Conservation (phyloP, 2,329 filamentous ascomycete species). For the Knoxdaviesia proteae region DNA sequence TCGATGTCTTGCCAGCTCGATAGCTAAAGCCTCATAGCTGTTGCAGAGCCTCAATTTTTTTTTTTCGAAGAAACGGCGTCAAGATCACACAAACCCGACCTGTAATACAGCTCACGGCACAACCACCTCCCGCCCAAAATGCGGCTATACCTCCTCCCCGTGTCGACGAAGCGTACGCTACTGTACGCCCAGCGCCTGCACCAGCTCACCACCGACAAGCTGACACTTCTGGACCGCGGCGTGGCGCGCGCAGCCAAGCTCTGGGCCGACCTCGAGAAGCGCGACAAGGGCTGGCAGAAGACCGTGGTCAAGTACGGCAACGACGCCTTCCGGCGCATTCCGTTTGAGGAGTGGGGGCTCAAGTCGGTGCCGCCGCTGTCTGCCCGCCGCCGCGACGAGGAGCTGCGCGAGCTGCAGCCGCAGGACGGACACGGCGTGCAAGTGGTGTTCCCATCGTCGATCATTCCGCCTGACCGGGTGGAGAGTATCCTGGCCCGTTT, state of each 20-base stretch:
- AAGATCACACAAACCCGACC: too few species aligned
- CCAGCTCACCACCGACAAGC: constrained; percentile 24
- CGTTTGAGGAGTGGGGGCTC: constrained; percentile 93
- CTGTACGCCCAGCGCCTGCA: constrained; percentile 73
- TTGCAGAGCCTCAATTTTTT: too few species aligned
- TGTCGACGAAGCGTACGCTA: constrained; percentile 76
- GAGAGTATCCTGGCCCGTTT: constrained; percentile 44
- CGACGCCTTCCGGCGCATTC: constrained; percentile 62
- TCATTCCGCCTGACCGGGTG: constrained; percentile 45
- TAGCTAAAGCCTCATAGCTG: too few species aligned
- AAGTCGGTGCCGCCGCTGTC: constrained; percentile 81
- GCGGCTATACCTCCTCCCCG: constrained; percentile 83
- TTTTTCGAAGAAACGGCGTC: too few species aligned
- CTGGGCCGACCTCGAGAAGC: constrained; percentile 77
- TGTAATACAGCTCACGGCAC: not conserved
- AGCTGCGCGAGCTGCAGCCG: constrained; percentile 15
- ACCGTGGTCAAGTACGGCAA: constrained; percentile 75
- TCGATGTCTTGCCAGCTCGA: too few species aligned
- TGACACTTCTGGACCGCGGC: constrained; percentile 36
- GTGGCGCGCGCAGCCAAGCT: constrained; percentile 51
- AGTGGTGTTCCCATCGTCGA: constrained; percentile 53
- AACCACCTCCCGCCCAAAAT: constrained; percentile 25
- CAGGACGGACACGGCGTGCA: constrained; percentile 27
- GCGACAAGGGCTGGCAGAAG: constrained; percentile 72
- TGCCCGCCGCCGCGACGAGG: constrained; percentile 36